Percentiles rank a stretch among this genome's conserved stretches.
These are phyloP conservation scores for Boletus eberwhitei DNA, from an alignment of 768 basidiomycete genomes.

Conservation along the genomic window DNA sequence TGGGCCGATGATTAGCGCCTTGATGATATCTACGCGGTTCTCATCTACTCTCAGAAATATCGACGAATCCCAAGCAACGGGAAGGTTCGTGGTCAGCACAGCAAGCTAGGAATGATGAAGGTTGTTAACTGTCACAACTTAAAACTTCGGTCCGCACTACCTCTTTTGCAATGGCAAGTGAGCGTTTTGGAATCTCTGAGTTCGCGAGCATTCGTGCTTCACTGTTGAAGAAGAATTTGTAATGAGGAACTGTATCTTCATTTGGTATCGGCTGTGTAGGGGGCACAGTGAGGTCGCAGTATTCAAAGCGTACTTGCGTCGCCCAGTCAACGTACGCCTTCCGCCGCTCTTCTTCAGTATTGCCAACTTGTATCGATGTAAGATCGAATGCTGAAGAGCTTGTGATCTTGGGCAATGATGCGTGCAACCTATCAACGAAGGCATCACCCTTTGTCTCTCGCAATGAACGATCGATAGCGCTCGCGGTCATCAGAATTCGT, in stretches of 20 bases:
- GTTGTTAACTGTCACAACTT: conserved; percentile 1
- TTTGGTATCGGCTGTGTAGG: conserved; percentile 29
- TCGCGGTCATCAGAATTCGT: conserved; percentile 78
- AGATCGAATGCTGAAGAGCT: conserved; percentile 48
- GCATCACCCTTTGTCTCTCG: conserved; percentile 86
- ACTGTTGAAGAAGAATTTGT: conserved; percentile 78
- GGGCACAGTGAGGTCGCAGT: conserved; percentile 76
- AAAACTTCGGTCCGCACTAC: conserved; percentile 34
- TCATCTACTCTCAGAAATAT: conserved; percentile 94
- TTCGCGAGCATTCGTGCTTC: conserved; percentile 82
- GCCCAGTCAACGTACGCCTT: conserved; percentile 86
- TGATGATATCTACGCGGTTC: conserved; percentile 86
- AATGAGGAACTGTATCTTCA: conserved; percentile 61
- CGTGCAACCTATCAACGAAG: conserved; percentile 77
- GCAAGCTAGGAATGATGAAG: conserved; percentile 60
- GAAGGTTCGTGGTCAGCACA: conserved; percentile 88
- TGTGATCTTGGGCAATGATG: conserved; percentile 70
- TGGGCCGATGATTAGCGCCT: conserved; percentile 88
- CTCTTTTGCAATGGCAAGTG: conserved; percentile 94
- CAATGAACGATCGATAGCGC: conserved; percentile 83
- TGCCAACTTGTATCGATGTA: conserved; percentile 36
- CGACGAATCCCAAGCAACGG: conserved; percentile 93
- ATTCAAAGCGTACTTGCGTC: conserved; percentile 76
- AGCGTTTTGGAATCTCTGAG: conserved; percentile 87
- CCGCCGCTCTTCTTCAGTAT: conserved; percentile 63